Evolutionary conservation across 208 protist genomes (phyloP), one percentile per base, ranked within the genome.

Genomic region (Wallacemonas rigidus): DNA sequence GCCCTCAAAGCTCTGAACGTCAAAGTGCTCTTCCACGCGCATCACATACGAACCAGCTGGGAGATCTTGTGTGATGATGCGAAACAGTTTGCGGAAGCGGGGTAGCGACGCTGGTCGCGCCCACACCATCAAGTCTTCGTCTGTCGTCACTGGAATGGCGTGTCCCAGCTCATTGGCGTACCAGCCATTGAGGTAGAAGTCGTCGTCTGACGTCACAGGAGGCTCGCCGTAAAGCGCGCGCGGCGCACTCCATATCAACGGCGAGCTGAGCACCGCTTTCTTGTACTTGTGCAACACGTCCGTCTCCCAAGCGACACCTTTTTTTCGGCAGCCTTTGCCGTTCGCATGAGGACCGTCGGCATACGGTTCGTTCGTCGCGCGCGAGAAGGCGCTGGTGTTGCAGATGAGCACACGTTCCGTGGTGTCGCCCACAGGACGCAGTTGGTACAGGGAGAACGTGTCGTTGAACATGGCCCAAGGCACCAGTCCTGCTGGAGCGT

Each of bases 121-220:
- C 98, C 99, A 99, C 55, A 99, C 98, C 72, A 99, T 98, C 44
- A 99, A 95, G 77, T 99, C 96, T 76, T 99, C 94, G 86, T 99
- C 95, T 50, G 89, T 95, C 5, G 81, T 85, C 9, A 92, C 80
- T 2, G 95, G 92, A 15, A 98, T 84, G 51, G 67, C 69, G 72
- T 98, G 95, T 1, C 90, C 90, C 5, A 83, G 74, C 72, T 97
- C 93, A 53, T 74, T 76, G 0, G 79, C 84, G 74, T 97, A 97
- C 91, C 93, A 97, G 35, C 93, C 93, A 47, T 93, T 75, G 73
- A 89, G 91, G 67, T 86, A 91, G 71, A 70, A 96, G 9, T 75
- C 65, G 62, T 96, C 82, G 65, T 91, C 81, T n/a, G 89, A 87
- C 11, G 71, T 70, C n/a, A 61, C 44, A 39, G 58, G 77, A 69